Evolutionary conservation across 192 early-diverging fungal genomes (phyloP).

Genomic region (Linnemannia hyalina): DNA sequence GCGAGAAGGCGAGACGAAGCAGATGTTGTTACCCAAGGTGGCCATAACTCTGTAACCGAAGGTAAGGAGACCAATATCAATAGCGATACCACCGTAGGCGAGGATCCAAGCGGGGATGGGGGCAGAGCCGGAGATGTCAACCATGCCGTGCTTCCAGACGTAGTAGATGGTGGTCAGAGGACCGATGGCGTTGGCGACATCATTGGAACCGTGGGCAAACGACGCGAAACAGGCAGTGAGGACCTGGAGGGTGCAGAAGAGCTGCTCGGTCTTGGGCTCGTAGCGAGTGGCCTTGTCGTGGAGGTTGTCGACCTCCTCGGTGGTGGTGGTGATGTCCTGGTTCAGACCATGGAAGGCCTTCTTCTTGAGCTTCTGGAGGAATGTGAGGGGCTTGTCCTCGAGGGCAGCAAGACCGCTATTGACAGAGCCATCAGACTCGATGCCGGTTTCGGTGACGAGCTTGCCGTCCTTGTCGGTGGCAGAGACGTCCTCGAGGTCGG

Average conservation of each 20-base stretch:
- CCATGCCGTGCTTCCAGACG: conserved; percentile 68
- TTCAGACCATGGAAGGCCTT: conserved; percentile 22
- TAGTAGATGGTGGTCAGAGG: conserved; percentile 81
- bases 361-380: conserved; percentile 23
- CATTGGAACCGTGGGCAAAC: conserved; percentile 90
- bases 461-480: conserved; percentile 4
- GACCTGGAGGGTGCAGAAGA: conserved; percentile 89
- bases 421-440: conserved; percentile 12
- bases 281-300: conserved; percentile 76
- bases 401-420: conserved; percentile 18
- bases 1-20: conserved; percentile 85
- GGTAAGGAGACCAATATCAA: conserved; percentile 81
- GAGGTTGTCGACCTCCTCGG: conserved; percentile 60
- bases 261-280: conserved; percentile 82
- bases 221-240: conserved; percentile 86
- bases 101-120: conserved; percentile 83
- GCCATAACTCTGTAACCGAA: conserved; percentile 86
- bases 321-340: conserved; percentile 51
- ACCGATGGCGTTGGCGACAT: conserved; percentile 90
- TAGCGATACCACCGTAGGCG: conserved; percentile 78
- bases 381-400: not conserved
- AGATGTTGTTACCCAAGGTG: conserved; percentile 86
- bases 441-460: not conserved
- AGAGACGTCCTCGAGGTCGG: conserved; percentile 25
- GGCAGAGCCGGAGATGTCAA: conserved; percentile 57